A percentile compares a stretch with the other conserved stretches of the same genome.
Evolutionary conservation across 768 basidiomycete species (phyloP).

Genomic region (Pleurotus tuber-regium): DNA sequence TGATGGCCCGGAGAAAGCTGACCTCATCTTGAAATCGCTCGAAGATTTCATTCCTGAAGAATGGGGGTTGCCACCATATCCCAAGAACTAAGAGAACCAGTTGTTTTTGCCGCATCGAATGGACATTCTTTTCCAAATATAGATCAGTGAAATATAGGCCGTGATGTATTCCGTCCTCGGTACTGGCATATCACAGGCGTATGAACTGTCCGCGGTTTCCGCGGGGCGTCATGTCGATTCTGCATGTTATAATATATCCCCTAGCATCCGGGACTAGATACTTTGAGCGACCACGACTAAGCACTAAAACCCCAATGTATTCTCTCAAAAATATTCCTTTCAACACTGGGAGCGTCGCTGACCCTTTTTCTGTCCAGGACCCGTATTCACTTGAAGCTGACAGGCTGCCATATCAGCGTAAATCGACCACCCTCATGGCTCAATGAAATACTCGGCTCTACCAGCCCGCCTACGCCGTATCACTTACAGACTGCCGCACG

Average conservation of each 20-base stretch:
- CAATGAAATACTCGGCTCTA: not conserved
- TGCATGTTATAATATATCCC: not conserved
- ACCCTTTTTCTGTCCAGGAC: too few species aligned
- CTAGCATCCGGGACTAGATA: too few species aligned
- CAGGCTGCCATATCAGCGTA: not conserved
- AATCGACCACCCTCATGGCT: not conserved
- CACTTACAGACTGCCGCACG: not conserved
- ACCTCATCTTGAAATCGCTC: conserved; percentile 58
- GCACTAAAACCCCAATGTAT: too few species aligned
- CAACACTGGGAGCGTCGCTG: too few species aligned
- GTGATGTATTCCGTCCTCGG: not conserved
- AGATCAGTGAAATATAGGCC: not conserved
- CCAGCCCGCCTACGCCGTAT: not conserved
- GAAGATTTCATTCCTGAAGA: conserved; percentile 77
- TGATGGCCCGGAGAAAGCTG: conserved; percentile 48
- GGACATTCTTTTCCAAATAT: not conserved
- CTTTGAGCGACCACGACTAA: too few species aligned
- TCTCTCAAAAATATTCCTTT: too few species aligned
- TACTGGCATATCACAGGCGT: not conserved
- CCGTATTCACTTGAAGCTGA: not conserved
- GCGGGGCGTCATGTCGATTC: not conserved
- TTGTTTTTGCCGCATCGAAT: not conserved
- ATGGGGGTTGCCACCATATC: conserved; percentile 80
- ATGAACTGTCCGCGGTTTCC: not conserved
- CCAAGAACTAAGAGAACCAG: conserved; percentile 9